Evolutionary conservation across 306 rosid genomes (phyloP).

Genomic region (Glycyrrhiza uralensis): DNA sequence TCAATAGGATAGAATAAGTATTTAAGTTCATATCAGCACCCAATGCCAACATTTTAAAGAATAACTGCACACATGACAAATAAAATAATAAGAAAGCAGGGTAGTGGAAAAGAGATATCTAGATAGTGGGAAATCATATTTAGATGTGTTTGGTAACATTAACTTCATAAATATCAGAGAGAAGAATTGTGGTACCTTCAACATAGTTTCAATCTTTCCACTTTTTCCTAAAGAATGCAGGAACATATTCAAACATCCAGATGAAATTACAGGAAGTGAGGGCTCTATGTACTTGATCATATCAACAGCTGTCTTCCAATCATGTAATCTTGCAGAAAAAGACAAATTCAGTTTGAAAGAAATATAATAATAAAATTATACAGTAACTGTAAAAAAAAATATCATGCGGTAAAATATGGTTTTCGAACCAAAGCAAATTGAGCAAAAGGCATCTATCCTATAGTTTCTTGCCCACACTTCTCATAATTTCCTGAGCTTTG

Average conservation of each 20-base stretch:
- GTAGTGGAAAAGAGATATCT: background rate
- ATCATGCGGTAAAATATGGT: slow-evolving; percentile 4
- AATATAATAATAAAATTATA: slow-evolving; percentile 10
- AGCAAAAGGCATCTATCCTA: background rate
- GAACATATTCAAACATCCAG: slow-evolving; percentile 66
- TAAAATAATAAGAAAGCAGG: slow-evolving; percentile 15
- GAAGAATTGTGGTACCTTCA: slow-evolving; percentile 53
- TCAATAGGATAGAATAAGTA: slow-evolving; percentile 79
- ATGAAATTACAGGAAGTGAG: slow-evolving; percentile 59
- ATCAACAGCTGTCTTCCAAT: slow-evolving; percentile 74
- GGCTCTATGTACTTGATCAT: slow-evolving; percentile 75
- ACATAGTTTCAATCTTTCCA: slow-evolving; percentile 81
- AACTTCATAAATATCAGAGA: slow-evolving; percentile 20
- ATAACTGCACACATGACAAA: slow-evolving; percentile 51
- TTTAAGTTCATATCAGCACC: slow-evolving; percentile 58
- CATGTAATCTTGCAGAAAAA: slow-evolving; percentile 62
- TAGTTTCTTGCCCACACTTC: background rate
- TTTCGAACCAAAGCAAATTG: slow-evolving; percentile 16
- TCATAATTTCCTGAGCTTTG: background rate
- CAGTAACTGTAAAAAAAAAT: slow-evolving; percentile 18
- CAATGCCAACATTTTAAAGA: slow-evolving; percentile 70
- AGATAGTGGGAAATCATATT: slow-evolving; percentile 24
- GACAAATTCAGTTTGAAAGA: slow-evolving; percentile 32
- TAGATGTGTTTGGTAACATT: background rate
- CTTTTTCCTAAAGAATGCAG: slow-evolving; percentile 80